Base-by-base conservation (phyloP, 2,329 filamentous ascomycete genomes). In the Pestalotiopsis sp. region DNA sequence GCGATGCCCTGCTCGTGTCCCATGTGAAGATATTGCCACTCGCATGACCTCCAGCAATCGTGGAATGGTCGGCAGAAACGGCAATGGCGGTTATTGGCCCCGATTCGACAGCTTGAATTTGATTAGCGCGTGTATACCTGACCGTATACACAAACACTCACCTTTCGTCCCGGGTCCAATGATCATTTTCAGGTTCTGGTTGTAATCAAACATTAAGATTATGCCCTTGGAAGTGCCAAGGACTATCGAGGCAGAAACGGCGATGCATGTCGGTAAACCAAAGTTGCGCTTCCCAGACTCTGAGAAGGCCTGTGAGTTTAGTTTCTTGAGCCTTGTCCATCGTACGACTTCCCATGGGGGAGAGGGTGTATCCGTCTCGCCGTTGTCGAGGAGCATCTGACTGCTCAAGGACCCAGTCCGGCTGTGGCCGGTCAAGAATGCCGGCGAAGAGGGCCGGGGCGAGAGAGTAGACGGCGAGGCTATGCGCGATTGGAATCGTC, bases 341-440 rank as follows among this genome's bases (percentile, higher is more conserved):
- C 95, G 89, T 69, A 99, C 92, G 67, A 98, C 94, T 76, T 99
- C 96, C 97, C 96, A 99, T 2, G 96, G 96, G 4, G 93, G 90
- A 67, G 93, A 90, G 3, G 90, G 87, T 1, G 90, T 89, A 72
- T 95, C 92, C 25, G 87, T 84, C 62, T 92, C 92, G 65, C 90
- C 84, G 58, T 87, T 80, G 69, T 91, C 90, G 14, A 86, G 78
- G 3, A 90, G 76, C 12, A 93, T 80, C 73, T 93, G 90, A 74
- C 93, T 97, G 59, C 87, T 91, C 23, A 94, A 76, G 1, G 95
- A 98, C 1, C 90, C 91, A 74, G 94, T 92, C 67, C 95, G 91
- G 67, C 94, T 97, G 76, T 96, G 93, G 2, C 86, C 80, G n/a
- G 87, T 86, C 13, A 94, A 83, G 73, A 97, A 92, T 13, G 91